A percentile compares a stretch with the other conserved stretches of the same genome.
phyloP scores from a whole-genome alignment of 768 basidiomycete genomes.

The Pisolithus orientalis region DNA sequence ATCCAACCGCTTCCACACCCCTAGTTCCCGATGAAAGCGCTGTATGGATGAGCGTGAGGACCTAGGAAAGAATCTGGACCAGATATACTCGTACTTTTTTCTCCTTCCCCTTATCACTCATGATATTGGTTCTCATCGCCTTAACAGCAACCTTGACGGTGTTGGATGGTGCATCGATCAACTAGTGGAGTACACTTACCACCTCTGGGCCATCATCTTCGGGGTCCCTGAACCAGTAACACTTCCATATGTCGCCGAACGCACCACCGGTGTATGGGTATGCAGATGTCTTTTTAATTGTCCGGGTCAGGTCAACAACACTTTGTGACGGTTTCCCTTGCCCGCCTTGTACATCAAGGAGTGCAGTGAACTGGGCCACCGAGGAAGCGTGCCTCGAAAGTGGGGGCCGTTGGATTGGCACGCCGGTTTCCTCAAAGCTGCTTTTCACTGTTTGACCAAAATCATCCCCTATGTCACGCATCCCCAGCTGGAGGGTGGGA shows the following conservation, averaged over 20 bases:
- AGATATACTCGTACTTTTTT: neutral
- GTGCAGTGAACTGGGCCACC: neutral
- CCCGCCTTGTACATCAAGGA: neutral
- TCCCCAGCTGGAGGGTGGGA: neutral
- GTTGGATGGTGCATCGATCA: neutral
- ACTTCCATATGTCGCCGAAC: neutral
- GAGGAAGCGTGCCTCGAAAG: neutral
- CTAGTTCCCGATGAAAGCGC: conserved; percentile 24
- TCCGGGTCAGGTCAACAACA: neutral
- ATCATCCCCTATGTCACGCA: neutral
- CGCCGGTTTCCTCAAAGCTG: neutral
- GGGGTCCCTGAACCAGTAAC: neutral
- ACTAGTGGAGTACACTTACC: neutral
- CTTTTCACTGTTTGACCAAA: neutral
- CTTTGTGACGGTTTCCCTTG: neutral
- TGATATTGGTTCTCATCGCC: conserved; percentile 7
- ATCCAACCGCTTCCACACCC: conserved; percentile 22
- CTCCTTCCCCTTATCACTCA: neutral
- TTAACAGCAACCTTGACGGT: conserved; percentile 20
- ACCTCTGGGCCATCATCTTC: neutral
- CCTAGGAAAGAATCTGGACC: neutral
- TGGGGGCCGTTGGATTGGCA: neutral
- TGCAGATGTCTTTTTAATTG: neutral
- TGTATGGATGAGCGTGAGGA: neutral
- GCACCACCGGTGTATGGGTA: neutral